Base-by-base conservation (phyloP, 202 grass and related monocot species). In the Dendrocalamus latiflorus region DNA sequence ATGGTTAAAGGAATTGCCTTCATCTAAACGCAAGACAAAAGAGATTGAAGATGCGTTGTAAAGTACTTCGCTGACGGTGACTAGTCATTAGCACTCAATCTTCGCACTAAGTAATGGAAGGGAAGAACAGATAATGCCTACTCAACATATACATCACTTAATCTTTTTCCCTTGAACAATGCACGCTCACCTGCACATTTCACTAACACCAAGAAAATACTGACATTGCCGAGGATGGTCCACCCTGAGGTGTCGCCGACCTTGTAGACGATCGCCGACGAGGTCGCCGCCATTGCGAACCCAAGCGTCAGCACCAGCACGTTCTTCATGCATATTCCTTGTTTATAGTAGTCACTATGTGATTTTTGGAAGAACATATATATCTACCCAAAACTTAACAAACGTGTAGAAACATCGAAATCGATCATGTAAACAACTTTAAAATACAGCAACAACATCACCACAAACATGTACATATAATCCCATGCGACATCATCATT, bases 161-260 rank as follows among this genome's bases (percentile, higher is more conserved):
- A 42, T 18, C 33, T 24, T 49, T 54, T 60, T 5, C 3, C 5
- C 59, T 44, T 59, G 37, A 45, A 34, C 8, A 50, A 71, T 60
- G 6, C 24, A 5, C 2, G 20, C 22, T 28, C 4, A 57, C 2
- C 24, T 4, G 9, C 30, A 17, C 16, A 48, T 61, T 72, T 60
- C 50, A 45, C 20, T 9, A 55, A 54, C 34, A 53, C n/a, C 11
- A 59, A 71, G 17, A 20, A n/a, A 41, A 20, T 66, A 56, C 53
- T 9, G 9, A 55, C 21, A 69, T 88, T 97, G 84, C 87, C 89
- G 12, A 91, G 65, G 77, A 97, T 97, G 4, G 94, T 97, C 94
- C 94, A 97, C 60, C 94, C 94, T 8, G 86, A 67, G 59, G 51
- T 25, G 42, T 89, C 91, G 44, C 94, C 94, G 25, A 91, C 94